Percentiles rank a stretch among this genome's conserved stretches.
These are phyloP conservation scores for Penicillium sp. DNA, from an alignment of 2,329 filamentous ascomycete species.

Conservation along the genomic window DNA sequence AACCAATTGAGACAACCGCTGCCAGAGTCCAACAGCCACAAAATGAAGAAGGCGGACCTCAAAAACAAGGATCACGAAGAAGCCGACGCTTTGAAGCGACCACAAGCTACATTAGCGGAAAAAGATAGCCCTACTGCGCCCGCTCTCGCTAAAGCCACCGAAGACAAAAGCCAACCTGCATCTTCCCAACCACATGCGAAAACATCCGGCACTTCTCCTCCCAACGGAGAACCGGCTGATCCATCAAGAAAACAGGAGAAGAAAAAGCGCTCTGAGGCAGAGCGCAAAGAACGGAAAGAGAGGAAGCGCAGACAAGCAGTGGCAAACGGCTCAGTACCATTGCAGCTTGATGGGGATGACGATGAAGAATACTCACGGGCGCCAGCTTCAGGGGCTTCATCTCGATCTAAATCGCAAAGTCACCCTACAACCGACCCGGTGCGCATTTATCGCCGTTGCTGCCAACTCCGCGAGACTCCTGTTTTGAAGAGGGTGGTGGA, in stretches of 20 bases:
- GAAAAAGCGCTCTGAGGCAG: slow-evolving; percentile 92
- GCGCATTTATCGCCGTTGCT: slow-evolving; percentile 90
- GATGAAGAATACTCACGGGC: slow-evolving; percentile 57
- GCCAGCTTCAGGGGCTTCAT: slow-evolving; percentile 29
- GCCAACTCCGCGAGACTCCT: slow-evolving; percentile 87
- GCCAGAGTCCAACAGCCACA: slow-evolving; percentile 30
- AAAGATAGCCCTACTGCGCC: slow-evolving; percentile 48
- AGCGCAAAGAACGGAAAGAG: slow-evolving; percentile 88
- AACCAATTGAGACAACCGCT: slow-evolving; percentile 28
- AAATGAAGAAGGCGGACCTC: slow-evolving; percentile 48
- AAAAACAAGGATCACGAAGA: slow-evolving; percentile 70
- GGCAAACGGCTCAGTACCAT: slow-evolving; percentile 80
- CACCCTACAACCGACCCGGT: slow-evolving; percentile 86
- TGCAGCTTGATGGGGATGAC: slow-evolving; percentile 75
- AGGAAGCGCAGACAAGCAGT: slow-evolving; percentile 82
- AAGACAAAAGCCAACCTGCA: slow-evolving; percentile 7
- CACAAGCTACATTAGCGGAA: slow-evolving; percentile 56
- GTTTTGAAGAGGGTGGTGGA: slow-evolving; percentile 90
- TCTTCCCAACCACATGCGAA: slow-evolving; percentile 10
- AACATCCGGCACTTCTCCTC: slow-evolving; percentile 21
- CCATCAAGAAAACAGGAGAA: slow-evolving; percentile 83
- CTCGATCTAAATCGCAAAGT: slow-evolving; percentile 58
- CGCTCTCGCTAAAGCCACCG: background rate
- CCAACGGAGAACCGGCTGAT: slow-evolving; percentile 39
- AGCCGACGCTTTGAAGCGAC: slow-evolving; percentile 70